Percentiles rank a stretch among this genome's conserved stretches.
Conservation (phyloP, 495 filamentous ascomycete genomes). For the Mytilinidion resinicola region DNA sequence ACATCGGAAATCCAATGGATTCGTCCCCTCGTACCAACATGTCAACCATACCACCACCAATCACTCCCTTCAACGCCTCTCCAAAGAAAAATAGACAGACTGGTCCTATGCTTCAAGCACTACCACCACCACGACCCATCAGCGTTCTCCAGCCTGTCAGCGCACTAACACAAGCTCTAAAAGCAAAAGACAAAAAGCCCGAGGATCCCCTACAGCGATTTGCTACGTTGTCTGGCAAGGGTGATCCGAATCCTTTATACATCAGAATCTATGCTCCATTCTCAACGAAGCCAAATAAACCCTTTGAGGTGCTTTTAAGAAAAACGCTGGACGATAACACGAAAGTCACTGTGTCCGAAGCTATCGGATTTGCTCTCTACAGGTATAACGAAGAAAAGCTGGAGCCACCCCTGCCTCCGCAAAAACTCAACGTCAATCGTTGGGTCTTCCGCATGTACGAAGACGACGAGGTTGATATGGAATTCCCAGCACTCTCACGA, state of each 20-base stretch:
- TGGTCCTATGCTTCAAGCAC: constrained; percentile 59
- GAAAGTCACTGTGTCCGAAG: constrained; percentile 70
- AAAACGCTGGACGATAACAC: constrained; percentile 69
- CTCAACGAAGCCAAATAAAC: constrained; percentile 50
- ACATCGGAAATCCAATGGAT: constrained; percentile 37
- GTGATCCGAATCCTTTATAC: constrained; percentile 71
- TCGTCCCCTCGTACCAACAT: constrained; percentile 40
- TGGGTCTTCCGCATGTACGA: constrained; percentile 96
- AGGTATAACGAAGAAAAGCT: constrained; percentile 76
- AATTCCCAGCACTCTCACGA: constrained; percentile 81
- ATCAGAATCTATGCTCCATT: constrained; percentile 86
- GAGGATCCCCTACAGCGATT: constrained; percentile 80
- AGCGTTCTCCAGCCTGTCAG: constrained; percentile 74
- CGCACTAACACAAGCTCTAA: constrained; percentile 62
- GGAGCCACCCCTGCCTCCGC: constrained; percentile 60
- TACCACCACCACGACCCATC: constrained; percentile 86
- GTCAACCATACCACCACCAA: constrained; percentile 27
- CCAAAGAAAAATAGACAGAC: constrained; percentile 55
- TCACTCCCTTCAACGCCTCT: constrained; percentile 38
- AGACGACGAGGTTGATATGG: constrained; percentile 89
- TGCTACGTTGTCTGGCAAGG: constrained; percentile 78
- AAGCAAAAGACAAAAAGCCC: constrained; percentile 71
- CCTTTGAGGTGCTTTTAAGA: constrained; percentile 71
- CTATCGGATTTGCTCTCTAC: constrained; percentile 85
- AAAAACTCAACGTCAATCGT: constrained; percentile 76